Conservation (phyloP, 2,329 filamentous ascomycete species). For the Aspergillus ochraceus region DNA sequence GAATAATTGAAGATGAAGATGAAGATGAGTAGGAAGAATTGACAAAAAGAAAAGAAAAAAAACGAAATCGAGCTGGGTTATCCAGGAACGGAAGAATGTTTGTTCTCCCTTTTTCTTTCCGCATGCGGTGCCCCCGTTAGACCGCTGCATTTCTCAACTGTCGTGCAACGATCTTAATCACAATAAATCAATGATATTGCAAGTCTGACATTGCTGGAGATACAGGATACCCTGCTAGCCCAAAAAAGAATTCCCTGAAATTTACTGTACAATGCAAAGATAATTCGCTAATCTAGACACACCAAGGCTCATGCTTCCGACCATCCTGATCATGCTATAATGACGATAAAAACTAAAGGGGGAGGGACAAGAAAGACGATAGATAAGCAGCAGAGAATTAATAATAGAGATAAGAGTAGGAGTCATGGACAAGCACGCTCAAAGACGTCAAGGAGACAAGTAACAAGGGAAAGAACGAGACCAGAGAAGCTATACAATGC, state of each 20-base stretch:
- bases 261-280: conserved; percentile 5
- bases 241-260: neutral
- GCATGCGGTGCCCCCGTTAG: neutral
- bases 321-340: neutral
- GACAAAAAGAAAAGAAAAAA: neutral
- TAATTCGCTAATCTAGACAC: conserved; percentile 8
- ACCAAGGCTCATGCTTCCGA: conserved; percentile 3
- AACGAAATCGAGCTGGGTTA: neutral
- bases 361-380: neutral
- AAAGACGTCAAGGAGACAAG: neutral
- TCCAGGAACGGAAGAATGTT: neutral
- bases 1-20: too few species aligned
- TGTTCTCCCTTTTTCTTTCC: neutral
- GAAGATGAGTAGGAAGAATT: neutral
- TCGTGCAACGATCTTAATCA: too few species aligned
- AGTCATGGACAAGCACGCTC: neutral
- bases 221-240: too few species aligned
- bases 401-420: neutral
- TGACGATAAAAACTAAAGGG: neutral
- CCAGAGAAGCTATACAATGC: conserved; percentile 28
- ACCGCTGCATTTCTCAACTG: too few species aligned
- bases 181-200: too few species aligned
- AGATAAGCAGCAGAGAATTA: neutral
- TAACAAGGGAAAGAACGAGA: neutral
- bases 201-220: too few species aligned